These are phyloP conservation scores for Tuber indicum DNA, from an alignment of 495 filamentous ascomycete species.

Conservation along the genomic window DNA sequence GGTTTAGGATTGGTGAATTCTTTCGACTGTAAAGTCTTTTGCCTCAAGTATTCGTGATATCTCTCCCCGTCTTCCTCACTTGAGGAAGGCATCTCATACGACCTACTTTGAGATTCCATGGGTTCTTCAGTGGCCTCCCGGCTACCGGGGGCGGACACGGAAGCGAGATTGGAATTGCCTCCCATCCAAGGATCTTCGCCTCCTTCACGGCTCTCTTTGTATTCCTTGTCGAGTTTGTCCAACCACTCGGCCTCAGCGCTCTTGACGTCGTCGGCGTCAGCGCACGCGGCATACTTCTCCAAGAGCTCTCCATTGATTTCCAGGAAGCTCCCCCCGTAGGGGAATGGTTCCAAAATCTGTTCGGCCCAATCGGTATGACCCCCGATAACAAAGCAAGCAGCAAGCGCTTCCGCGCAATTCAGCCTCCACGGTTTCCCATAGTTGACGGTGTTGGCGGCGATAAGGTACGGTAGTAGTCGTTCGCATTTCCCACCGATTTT, in stretches of 20 bases:
- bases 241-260: constrained; percentile 79
- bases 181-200: constrained; percentile 56
- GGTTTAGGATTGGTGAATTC: constrained; percentile 64
- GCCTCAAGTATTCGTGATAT: constrained; percentile 85
- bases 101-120: constrained; percentile 49
- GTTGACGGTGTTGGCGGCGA: constrained; percentile 94
- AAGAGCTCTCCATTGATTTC: constrained; percentile 78
- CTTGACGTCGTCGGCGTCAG: constrained; percentile 80
- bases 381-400: constrained; percentile 86
- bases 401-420: constrained; percentile 92
- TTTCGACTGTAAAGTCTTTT: constrained; percentile 76
- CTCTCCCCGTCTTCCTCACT: constrained; percentile 74
- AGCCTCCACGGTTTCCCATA: constrained; percentile 91
- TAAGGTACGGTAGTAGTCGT: constrained; percentile 84
- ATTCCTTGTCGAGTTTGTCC: constrained; percentile 80
- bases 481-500: constrained; percentile 95
- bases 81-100: constrained; percentile 46
- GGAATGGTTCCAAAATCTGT: constrained; percentile 72
- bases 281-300: constrained; percentile 76
- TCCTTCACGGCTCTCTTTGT: constrained; percentile 66
- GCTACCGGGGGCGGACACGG: not conserved
- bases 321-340: constrained; percentile 78
- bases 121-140: constrained; percentile 50
- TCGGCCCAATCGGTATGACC: constrained; percentile 86
- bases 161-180: constrained; percentile 75